A percentile compares a stretch with the other conserved stretches of the same genome.
Conservation (phyloP, 306 rosid genomes). For the Malus sieversii region DNA sequence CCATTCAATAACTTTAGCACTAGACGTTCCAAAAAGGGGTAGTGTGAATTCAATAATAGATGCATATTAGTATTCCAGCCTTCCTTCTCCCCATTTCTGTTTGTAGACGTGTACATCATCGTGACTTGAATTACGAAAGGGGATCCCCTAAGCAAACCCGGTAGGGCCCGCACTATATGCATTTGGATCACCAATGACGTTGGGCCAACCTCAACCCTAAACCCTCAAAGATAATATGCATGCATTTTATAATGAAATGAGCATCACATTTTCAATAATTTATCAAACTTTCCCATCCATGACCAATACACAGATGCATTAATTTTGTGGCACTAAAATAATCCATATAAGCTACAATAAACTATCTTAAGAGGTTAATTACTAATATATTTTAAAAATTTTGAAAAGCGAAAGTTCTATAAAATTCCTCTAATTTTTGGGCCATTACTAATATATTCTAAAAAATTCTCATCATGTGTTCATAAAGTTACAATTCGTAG, state of each 20-base stretch:
- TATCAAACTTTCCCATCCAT: not conserved
- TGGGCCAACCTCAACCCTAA: not conserved
- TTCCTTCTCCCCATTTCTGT: too few species aligned
- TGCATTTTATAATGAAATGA: not conserved
- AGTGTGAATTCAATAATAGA: too few species aligned
- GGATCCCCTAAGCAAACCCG: not conserved
- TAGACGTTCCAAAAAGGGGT: too few species aligned
- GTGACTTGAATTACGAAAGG: not conserved
- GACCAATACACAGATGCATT: not conserved
- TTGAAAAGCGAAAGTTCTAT: too few species aligned
- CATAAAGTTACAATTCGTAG: too few species aligned
- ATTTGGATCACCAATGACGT: slow-evolving; percentile 17
- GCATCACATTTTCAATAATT: not conserved
- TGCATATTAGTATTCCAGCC: too few species aligned
- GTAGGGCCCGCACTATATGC: not conserved
- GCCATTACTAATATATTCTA: not conserved
- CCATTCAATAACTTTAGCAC: too few species aligned
- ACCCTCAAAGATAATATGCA: not conserved
- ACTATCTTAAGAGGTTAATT: too few species aligned
- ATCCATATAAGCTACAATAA: too few species aligned
- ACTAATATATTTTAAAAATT: too few species aligned
- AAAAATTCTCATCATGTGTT: not conserved
- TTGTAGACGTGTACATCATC: too few species aligned
- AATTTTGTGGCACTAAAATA: not conserved
- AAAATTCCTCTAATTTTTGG: too few species aligned